phyloP scores from a whole-genome alignment of 495 filamentous ascomycete genomes.

The Pseudevernia furfuracea region DNA sequence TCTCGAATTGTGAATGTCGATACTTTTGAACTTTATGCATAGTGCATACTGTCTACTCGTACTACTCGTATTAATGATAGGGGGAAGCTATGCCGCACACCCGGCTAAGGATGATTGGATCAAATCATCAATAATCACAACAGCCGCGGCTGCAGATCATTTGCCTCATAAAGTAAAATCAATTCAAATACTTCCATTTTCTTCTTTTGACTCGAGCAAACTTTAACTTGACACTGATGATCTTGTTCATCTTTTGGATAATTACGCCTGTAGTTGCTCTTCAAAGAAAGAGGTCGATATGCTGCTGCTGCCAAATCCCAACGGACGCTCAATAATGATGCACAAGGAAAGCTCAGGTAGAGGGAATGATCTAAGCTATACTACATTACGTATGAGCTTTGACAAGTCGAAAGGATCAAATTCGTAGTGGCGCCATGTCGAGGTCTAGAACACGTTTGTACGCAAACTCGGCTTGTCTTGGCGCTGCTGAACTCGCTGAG shows the following conservation, averaged over 20 bases:
- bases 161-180: background rate
- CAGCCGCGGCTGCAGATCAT: background rate
- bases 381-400: background rate
- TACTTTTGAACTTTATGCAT: too few species aligned
- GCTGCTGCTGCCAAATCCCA: background rate
- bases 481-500: background rate
- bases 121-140: background rate
- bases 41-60: too few species aligned
- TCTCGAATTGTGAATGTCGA: too few species aligned
- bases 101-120: too few species aligned
- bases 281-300: background rate
- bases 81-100: too few species aligned
- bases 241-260: background rate
- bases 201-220: background rate
- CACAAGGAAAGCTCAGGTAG: background rate
- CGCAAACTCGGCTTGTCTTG: background rate
- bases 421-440: background rate
- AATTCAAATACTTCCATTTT: background rate
- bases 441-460: conserved; percentile 1
- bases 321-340: background rate
- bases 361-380: background rate
- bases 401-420: background rate
- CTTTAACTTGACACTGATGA: background rate
- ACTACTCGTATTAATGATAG: too few species aligned
- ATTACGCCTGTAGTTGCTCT: background rate